Conservation (phyloP, 2,329 filamentous ascomycete species). For the Cryphonectria parasitica region DNA sequence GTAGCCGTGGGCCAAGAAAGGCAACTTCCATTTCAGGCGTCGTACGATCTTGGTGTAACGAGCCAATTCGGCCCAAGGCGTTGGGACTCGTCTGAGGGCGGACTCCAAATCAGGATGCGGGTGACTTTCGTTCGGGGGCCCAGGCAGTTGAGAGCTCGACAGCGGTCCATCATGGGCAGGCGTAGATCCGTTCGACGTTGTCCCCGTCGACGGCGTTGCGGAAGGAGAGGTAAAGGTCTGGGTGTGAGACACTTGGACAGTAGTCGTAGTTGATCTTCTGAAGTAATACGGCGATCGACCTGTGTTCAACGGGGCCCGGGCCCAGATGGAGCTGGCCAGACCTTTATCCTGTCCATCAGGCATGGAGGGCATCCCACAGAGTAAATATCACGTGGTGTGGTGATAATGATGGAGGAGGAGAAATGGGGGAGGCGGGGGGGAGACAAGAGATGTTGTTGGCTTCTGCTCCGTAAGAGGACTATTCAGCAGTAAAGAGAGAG, state of each 20-base stretch:
- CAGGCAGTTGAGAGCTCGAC: neutral
- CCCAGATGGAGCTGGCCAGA: constrained; percentile 27
- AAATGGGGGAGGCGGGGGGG: neutral
- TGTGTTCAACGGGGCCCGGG: constrained; percentile 21
- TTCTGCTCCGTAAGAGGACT: neutral
- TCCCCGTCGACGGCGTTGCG: neutral
- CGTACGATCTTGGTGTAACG: constrained; percentile 65
- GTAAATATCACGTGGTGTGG: neutral
- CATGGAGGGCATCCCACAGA: neutral
- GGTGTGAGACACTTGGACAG: constrained; percentile 6
- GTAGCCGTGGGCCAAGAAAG: constrained; percentile 62
- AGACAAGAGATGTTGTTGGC: neutral
- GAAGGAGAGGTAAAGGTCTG: neutral
- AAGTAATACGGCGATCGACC: constrained; percentile 23
- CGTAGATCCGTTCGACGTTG: neutral
- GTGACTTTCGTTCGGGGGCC: neutral
- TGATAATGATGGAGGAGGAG: neutral
- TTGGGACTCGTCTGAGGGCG: constrained; percentile 23
- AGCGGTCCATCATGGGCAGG: neutral
- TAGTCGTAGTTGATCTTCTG: constrained; percentile 3
- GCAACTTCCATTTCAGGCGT: constrained; percentile 66
- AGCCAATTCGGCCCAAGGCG: constrained; percentile 47
- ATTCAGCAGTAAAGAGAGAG: neutral
- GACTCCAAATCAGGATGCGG: constrained; percentile 6
- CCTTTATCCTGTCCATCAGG: constrained; percentile 15